Evolutionary conservation across 1,284 basidiomycete genomes (phyloP), one percentile per base, ranked within the genome.

Genomic region (Ustilago tritici): DNA sequence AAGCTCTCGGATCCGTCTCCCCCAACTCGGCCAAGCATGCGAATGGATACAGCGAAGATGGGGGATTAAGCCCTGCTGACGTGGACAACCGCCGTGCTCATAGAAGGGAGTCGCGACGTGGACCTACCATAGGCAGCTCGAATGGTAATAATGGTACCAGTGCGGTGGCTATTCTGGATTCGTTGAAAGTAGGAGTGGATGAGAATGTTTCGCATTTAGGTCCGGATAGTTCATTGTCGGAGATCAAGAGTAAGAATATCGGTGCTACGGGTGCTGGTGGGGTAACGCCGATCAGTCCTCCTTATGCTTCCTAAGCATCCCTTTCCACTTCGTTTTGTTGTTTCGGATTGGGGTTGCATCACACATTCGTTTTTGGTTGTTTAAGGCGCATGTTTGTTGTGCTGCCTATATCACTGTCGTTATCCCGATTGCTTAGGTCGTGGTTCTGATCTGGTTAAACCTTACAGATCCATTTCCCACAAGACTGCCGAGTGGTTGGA

Each of bases 121-220:
- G 56, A 1, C 61, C 61, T 2, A 17, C 55, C 23, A 14, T 61
- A 1, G 38, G 41, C 19, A 59, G 55, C 35, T 36, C 36, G 35
- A 74, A 70, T 32, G 70, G 76, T 28, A 66, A 43, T 52, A 65
- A 62, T 41, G 58, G 58, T 5, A 53, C 38, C 0, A 66, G 70
- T 38, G 76, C 71, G 2, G 71, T 74, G 23, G 68, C 63, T n/a
- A 70, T 78, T 55, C 64, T 78, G 17, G 76, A 78, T 67, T 67
- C 70, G 46, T 65, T 78, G 61, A 74, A 74, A 56, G 76, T 78
- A 12, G 76, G 76, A 23, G 55, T 59, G 9, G 68, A 67, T 35
- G 67, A 78, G 32, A 64, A 78, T 19, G n/a, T 70, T 4, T 52
- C 62, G 10, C 34, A n/a, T 31, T 53, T 76, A 38, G 74, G 69